Evolutionary conservation across 192 early-diverging fungal species (phyloP).

Genomic region (Coemansia sp.): DNA sequence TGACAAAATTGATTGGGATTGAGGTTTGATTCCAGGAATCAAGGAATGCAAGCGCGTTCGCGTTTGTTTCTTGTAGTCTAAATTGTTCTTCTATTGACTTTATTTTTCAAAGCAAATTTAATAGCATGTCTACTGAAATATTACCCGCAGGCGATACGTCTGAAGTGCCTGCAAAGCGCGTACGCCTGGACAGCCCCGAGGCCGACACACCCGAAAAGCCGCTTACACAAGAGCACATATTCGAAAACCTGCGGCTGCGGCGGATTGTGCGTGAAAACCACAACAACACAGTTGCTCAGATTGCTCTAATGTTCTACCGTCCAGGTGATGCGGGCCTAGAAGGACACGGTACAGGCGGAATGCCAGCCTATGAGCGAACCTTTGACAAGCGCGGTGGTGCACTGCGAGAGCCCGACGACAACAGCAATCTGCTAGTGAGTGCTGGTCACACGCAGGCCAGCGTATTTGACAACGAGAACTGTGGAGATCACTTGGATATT

Average conservation of each 20-base stretch:
- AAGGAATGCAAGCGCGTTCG: not conserved
- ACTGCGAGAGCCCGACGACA: conserved; percentile 63
- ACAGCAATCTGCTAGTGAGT: conserved; percentile 73
- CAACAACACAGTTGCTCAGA: conserved; percentile 67
- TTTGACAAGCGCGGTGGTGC: conserved; percentile 74
- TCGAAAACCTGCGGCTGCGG: conserved; percentile 74
- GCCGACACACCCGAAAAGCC: conserved; percentile 21
- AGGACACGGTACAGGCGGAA: conserved; percentile 53
- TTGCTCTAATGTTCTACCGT: conserved; percentile 73
- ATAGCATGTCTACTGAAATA: conserved; percentile 4
- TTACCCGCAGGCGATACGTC: not conserved
- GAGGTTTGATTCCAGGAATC: not conserved
- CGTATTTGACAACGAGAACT: conserved; percentile 92
- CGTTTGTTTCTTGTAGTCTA: not conserved
- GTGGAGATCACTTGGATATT: conserved; percentile 89
- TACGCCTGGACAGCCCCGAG: conserved; percentile 36
- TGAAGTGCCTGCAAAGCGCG: conserved; percentile 40
- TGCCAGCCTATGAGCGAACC: conserved; percentile 53
- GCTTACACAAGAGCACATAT: conserved; percentile 58
- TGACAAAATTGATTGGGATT: conserved; percentile 2
- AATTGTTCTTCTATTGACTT: not conserved
- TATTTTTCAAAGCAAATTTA: not conserved
- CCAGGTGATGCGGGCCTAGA: conserved; percentile 29
- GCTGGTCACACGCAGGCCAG: conserved; percentile 73
- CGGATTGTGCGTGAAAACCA: conserved; percentile 93